Conservation (phyloP, 495 filamentous ascomycete genomes). For the Podospora fimiseda region DNA sequence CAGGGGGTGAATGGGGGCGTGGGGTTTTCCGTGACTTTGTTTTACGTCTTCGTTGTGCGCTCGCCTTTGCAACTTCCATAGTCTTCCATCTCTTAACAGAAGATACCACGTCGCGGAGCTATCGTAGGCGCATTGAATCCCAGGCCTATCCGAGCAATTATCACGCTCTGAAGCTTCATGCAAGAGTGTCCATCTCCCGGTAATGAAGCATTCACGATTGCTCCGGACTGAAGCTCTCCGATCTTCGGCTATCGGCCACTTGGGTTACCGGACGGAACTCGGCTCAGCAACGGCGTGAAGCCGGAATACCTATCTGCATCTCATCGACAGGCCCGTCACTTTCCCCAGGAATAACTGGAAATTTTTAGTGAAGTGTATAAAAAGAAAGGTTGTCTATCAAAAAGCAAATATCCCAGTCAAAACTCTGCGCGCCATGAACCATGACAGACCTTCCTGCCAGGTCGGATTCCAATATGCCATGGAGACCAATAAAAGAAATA, state of each 20-base stretch:
- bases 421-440: conserved; percentile 9
- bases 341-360: background rate
- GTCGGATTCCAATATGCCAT: too few relatives aligned
- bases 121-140: too few relatives aligned
- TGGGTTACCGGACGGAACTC: background rate
- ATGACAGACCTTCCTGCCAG: background rate
- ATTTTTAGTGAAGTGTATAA: background rate
- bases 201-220: background rate
- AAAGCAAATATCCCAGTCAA: background rate
- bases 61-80: background rate
- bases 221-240: background rate
- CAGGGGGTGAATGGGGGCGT: background rate
- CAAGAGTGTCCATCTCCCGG: too few relatives aligned
- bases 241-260: background rate
- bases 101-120: too few relatives aligned
- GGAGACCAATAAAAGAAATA: too few relatives aligned
- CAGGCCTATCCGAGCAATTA: too few relatives aligned
- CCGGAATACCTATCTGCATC: too few relatives aligned
- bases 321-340: too few relatives aligned
- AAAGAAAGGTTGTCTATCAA: background rate
- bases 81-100: background rate
- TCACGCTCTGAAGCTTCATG: too few relatives aligned
- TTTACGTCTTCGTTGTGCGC: background rate
- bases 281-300: too few relatives aligned
- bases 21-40: background rate